Evolutionary conservation across 352 stramenopile species (phyloP).

Genomic region (Pythium aquatile): DNA sequence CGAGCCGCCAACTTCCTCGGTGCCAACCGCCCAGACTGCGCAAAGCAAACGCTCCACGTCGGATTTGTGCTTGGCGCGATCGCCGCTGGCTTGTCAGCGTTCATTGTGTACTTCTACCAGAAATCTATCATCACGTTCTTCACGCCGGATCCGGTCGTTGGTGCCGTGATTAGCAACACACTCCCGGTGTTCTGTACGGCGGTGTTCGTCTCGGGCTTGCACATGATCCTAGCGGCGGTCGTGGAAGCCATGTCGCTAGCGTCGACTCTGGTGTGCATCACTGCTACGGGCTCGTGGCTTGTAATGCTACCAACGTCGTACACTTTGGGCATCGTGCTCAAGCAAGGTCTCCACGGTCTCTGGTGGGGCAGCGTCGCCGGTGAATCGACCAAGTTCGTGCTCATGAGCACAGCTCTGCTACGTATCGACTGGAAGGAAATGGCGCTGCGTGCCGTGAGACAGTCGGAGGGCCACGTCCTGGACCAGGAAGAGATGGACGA

Average conservation of each 20-base stretch:
- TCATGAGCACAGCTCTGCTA: constrained; percentile 54
- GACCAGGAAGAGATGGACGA: constrained; percentile 59
- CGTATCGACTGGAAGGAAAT: constrained; percentile 75
- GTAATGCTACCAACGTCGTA: constrained; percentile 70
- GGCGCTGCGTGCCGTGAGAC: constrained; percentile 56
- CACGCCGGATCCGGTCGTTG: constrained; percentile 59
- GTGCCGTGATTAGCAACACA: constrained; percentile 44
- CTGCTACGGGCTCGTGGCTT: constrained; percentile 62
- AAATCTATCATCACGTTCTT: constrained; percentile 53
- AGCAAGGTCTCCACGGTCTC: constrained; percentile 53
- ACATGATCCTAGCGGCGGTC: constrained; percentile 75
- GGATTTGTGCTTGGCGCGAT: constrained; percentile 64
- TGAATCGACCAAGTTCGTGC: constrained; percentile 70
- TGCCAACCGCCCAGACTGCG: constrained; percentile 53
- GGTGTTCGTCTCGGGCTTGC: constrained; percentile 71
- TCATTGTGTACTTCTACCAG: constrained; percentile 51
- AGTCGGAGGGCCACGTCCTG: constrained; percentile 54
- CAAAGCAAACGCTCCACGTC: constrained; percentile 55
- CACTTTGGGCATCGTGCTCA: constrained; percentile 46
- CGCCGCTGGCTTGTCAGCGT: constrained; percentile 51
- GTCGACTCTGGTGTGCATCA: constrained; percentile 71
- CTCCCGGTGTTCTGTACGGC: constrained; percentile 71
- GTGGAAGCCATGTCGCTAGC: constrained; percentile 80
- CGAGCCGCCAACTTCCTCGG: constrained; percentile 73
- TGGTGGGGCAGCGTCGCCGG: constrained; percentile 75